Base-by-base conservation (phyloP, 495 filamentous ascomycete genomes). In the Talaromyces stipitatus region DNA sequence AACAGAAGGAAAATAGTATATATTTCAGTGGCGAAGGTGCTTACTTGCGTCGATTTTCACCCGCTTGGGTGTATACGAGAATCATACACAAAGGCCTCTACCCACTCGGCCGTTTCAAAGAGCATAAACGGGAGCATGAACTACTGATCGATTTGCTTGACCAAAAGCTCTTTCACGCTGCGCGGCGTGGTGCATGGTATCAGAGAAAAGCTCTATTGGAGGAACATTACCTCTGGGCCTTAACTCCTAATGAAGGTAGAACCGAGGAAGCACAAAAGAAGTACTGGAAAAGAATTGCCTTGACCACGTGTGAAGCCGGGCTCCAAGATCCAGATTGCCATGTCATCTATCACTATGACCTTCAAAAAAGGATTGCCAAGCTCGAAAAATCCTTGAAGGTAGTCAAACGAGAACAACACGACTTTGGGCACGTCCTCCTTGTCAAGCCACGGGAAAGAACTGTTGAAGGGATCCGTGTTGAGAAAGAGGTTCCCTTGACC, bases 171-270 rank as follows among this genome's bases (percentile, higher is more conserved):
- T 96, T 97, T 66, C 92, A 97, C 66, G 76, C 86, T 36, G 81
- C 90, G 12, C 81, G 92, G 24, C 84, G 92, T 22, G 94, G 94
- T 1, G 85, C 85, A 1, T 98, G 94, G 94, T 97, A 97, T 65
- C 91, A 97, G 68, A 89, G 94, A 14, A 96, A 92, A 72, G 94
- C 94, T 1, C 72, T 98, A 5, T 68, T 98, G 16, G 94, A 98
- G 72, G 94, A 98, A 69, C 90, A 92, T 61, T 97, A 98, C 65
- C 92, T 97, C 89, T 77, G 81, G 67, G 75, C 77, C 1, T 64
- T 88, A 2, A 79, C 76, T 1, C 73, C 83, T 0, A 64, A 68
- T 0, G 74, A 77, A 11, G 77, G 70, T 11, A 75, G 80, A 50
- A 78, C 65, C 43, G 77, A 80, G 27, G 85, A 89, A 53, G 72